Base-by-base conservation (phyloP, 2,329 filamentous ascomycete genomes). In the Stromatinia cepivora region DNA sequence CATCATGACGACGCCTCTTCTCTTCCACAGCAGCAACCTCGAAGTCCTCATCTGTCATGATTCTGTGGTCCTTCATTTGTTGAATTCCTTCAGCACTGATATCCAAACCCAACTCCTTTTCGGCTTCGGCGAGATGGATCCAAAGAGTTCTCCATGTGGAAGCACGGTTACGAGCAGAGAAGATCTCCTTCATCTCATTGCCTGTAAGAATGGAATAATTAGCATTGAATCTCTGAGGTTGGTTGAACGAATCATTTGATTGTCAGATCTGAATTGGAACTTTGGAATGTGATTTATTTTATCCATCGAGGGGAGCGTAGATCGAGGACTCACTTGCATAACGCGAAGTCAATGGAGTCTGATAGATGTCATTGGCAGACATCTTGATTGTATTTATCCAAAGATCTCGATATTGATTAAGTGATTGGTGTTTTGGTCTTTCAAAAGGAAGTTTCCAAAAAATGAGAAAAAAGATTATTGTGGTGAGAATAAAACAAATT, bases 81-180 rank as follows among this genome's bases (percentile, higher is more conserved):
- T 89, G 85, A 66, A 97, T 83, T 11, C 93, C 93, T 76, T 94
- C 88, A 28, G 85, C 80, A 20, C 87, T 88, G 78, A 97, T 94
- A 9, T 86, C 82, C 56, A 97, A 86, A 2, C 93, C 93, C 1
- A 97, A 86, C 79, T 94, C 90, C 79, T 89, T 89, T 83, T 97
- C 90, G 13, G 86, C 84, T 83, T 97, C 90, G 34, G 93, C 93
- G 15, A 97, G 90, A 81, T 86, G 89, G 57, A 94, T 83, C 94
- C 94, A 97, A 25, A 97, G 73, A 86, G 87, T 67, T 76, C 76
- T 57, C 76, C 74, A 73, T 86, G 83, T 34, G 81, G 83, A 3
- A 82, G 67, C 66, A 25, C 77, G 86, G 67, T 88, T 90, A 56
- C 92, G 87, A 70, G 90, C 87, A 75, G 89, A 90, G 84, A 97